Base-by-base conservation (phyloP, 2,329 filamentous ascomycete species). In the Nothophoma quercina region DNA sequence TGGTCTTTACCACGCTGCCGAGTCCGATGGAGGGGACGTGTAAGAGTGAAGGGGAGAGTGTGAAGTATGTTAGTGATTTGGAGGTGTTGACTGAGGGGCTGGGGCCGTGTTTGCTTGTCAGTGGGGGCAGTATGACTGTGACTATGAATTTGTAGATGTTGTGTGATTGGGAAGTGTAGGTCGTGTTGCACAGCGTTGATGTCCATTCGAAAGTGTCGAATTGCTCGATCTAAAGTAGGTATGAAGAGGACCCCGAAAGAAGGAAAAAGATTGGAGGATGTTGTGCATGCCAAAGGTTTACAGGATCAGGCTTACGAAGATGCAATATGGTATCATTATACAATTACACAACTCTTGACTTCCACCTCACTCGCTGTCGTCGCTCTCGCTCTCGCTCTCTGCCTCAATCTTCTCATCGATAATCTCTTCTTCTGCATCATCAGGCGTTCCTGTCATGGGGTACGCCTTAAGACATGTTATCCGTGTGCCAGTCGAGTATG, bases 401-500 rank as follows among this genome's bases (percentile, higher is more conserved):
- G 39, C 46, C n/a, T 59, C 54, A 7, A 44, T 47, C 23, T 60
- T 59, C 30, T 48, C 58, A 6, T 59, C 58, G 1, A 60, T 59
- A 7, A 64, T 62, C 15, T 61, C 62, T 25, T 69, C 67, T 3
- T 51, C 65, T 7, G n/a, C n/a, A n/a, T 66, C 63, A 12, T 69
- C 70, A 1, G 69, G 60, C 18, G 51, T 64, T 2, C 71, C 72
- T 73, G 90, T 83, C 91, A 98, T 96, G 58, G 90, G 79, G 77
- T 96, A 98, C 18, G 88, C 88, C 64, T 86, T 87, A 66, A 98
- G 70, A 71, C 95, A 98, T 29, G 93, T 98, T 62, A 98, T 92
- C 50, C 95, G 82, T 71, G 93, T 93, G 36, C 88, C 87, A 18
- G 93, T 96, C 74, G 93, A 88, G 67, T 95, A 95, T 25, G 84